phyloP scores from a whole-genome alignment of 1,284 basidiomycete genomes.

The Porogramme epimiltina region DNA sequence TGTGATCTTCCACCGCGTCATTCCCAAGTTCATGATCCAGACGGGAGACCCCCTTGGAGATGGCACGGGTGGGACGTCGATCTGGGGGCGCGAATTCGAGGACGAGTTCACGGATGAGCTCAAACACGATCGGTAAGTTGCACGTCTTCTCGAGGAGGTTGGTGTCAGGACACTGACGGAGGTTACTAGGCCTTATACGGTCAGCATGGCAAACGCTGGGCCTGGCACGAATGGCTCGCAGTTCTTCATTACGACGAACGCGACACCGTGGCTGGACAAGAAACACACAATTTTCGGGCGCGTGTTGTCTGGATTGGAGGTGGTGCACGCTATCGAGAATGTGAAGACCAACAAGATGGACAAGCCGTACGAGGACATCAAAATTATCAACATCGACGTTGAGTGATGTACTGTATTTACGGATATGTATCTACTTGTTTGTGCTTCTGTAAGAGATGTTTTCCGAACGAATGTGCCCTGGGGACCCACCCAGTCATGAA shows the following conservation, averaged over 20 bases:
- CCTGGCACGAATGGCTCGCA: conserved; percentile 94
- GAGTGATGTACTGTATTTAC: too few species aligned
- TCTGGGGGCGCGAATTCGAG: conserved; percentile 95
- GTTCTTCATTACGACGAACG: conserved; percentile 98
- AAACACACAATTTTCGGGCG: conserved; percentile 96
- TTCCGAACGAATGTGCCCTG: too few species aligned
- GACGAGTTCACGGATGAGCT: conserved; percentile 92
- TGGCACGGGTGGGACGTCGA: conserved; percentile 94
- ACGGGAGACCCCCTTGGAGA: conserved; percentile 97
- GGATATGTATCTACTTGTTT: too few species aligned
- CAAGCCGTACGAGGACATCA: conserved; percentile 69
- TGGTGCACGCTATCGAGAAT: conserved; percentile 51
- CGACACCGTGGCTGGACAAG: conserved; percentile 95
- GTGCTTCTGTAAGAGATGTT: too few species aligned
- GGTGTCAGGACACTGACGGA: conserved; percentile 1
- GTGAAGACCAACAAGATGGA: neutral
- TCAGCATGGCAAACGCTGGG: conserved; percentile 99
- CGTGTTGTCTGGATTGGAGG: conserved; percentile 43
- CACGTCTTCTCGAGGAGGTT: conserved; percentile 1
- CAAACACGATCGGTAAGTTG: conserved; percentile 81
- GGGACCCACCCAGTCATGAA: too few species aligned
- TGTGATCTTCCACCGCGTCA: conserved; percentile 96
- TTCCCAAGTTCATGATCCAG: conserved; percentile 99
- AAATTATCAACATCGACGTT: conserved; percentile 79
- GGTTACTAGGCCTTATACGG: conserved; percentile 80